Conservation (phyloP, 352 stramenopile species). For the Stephanocyclus meneghinianus region DNA sequence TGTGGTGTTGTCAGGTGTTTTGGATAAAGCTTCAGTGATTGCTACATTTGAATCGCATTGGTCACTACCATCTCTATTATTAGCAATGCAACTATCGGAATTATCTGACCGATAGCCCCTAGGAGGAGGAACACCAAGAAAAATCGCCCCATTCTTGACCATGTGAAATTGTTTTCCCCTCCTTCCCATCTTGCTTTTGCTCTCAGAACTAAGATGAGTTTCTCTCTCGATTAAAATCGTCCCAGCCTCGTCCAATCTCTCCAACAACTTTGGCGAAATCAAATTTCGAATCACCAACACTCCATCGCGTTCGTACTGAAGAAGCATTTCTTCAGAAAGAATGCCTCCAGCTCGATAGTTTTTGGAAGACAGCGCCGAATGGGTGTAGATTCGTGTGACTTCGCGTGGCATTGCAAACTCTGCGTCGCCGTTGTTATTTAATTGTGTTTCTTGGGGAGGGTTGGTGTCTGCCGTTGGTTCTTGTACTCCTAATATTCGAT, state of each 20-base stretch:
- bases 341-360: conserved; percentile 43
- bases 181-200: conserved; percentile 14
- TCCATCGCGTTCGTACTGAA: conserved; percentile 38
- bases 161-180: conserved; percentile 48
- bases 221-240: conserved; percentile 20
- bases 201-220: background rate
- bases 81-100: background rate
- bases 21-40: background rate
- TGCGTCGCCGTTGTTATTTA: background rate
- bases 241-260: conserved; percentile 40
- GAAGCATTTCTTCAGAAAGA: conserved; percentile 42
- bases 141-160: conserved; percentile 51
- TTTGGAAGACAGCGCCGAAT: conserved; percentile 39
- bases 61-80: background rate
- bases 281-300: conserved; percentile 50
- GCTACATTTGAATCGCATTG: background rate
- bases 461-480: background rate
- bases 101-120: background rate
- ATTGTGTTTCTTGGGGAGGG: background rate
- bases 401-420: background rate
- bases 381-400: conserved; percentile 32
- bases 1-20: background rate
- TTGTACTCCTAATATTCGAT: background rate
- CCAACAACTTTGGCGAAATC: conserved; percentile 43
- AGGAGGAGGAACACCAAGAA: conserved; percentile 37